Base-by-base conservation (phyloP, 768 basidiomycete species). In the Clavulina sp. region DNA sequence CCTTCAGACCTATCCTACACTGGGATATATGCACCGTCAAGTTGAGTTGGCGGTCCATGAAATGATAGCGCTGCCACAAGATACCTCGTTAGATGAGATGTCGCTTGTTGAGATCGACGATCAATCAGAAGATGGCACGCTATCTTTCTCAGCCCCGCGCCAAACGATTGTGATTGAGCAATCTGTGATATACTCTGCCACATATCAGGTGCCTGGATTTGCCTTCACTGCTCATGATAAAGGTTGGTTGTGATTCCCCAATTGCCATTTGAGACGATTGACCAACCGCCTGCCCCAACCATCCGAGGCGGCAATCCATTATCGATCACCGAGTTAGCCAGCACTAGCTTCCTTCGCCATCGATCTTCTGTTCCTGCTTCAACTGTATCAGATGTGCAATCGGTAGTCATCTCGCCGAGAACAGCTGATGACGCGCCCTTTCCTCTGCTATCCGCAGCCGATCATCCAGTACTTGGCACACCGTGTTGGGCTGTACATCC, bases 401-500 rank as follows among this genome's bases (percentile, higher is more conserved):
- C 43, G 9, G 24, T 46, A 28, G 9, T 46, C 13, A 9, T 46
- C 13, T 24, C 43, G 16, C 26, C 13, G 24, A 16, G 9, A 46
- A 26, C 9, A 13, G 52, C 50, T 19, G 58, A 40, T 44, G 46
- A 51, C 29, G 55, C 56, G 4, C 53, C 75, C 4, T 82, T 88
- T 59, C 84, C 89, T 6, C 63, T 91, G 21, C 65, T 93, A 6
- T 84, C 87, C 9, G 85, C 87, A 58, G 84, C 84, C 5, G 89
- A 93, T 52, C 89, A 92, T 59, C 89, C 87, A 0, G 76, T 72
- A 4, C 69, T 83, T 29, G 80, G 78, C 21, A 75, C 68, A 2
- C 78, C 80, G 5, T 79, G 76, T 51, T 93, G 86, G 86, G 86
- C 80, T 60, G 68, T 93, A 34, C 89, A 93, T 62, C 89, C 89